Evolutionary conservation across 768 basidiomycete genomes (phyloP).

Genomic region (Leccinellum luteum): DNA sequence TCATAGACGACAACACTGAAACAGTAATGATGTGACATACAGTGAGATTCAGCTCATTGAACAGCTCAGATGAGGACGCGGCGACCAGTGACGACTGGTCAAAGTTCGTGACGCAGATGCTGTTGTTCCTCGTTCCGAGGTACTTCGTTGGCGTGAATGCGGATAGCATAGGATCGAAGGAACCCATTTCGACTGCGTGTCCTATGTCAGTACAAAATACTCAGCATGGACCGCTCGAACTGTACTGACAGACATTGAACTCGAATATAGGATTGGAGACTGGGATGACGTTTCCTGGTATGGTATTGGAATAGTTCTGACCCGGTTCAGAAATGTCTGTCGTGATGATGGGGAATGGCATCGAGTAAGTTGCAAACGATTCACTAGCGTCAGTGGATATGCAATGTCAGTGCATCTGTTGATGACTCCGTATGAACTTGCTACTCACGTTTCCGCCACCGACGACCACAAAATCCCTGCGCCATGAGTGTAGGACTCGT

Average conservation of each 20-base stretch:
- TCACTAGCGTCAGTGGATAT: constrained; percentile 18
- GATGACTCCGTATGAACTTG: background rate
- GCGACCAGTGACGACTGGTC: constrained; percentile 37
- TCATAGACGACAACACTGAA: background rate
- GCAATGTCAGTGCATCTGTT: background rate
- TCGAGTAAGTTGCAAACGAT: constrained; percentile 31
- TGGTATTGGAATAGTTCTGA: constrained; percentile 24
- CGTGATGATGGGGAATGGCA: constrained; percentile 42
- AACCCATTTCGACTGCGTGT: constrained; percentile 38
- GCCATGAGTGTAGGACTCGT: constrained; percentile 32
- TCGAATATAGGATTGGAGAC: constrained; percentile 34
- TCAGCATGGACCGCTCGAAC: background rate
- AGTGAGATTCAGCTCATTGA: constrained; percentile 30
- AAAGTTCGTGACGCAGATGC: constrained; percentile 33
- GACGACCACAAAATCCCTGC: constrained; percentile 36
- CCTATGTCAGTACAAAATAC: background rate
- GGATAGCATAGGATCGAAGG: constrained; percentile 41
- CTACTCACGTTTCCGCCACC: constrained; percentile 32
- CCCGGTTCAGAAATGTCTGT: constrained; percentile 22
- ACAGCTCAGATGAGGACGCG: constrained; percentile 40
- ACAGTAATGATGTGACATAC: constrained; percentile 13
- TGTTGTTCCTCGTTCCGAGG: constrained; percentile 39
- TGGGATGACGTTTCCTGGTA: constrained; percentile 26
- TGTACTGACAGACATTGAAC: constrained; percentile 33
- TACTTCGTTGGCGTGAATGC: constrained; percentile 47